phyloP scores from a whole-genome alignment of 768 basidiomycete genomes.

The Xerocomellus chrysenteron region DNA sequence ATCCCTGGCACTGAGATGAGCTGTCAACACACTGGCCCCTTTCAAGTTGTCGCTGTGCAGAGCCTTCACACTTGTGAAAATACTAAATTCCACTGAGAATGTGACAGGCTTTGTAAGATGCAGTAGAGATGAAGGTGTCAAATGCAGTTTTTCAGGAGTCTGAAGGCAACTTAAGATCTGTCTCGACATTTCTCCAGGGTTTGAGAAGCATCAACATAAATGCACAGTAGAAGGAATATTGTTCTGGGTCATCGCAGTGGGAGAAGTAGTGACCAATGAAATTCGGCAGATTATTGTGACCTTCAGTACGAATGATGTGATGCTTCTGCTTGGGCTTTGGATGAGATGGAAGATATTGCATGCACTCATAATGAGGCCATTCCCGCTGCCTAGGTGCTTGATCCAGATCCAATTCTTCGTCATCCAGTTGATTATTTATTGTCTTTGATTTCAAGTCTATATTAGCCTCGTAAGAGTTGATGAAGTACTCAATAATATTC shows the following conservation, averaged over 20 bases:
- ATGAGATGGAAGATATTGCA: neutral
- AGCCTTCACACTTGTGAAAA: no score
- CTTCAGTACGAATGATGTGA: neutral
- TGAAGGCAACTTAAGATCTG: slow-evolving; percentile 23
- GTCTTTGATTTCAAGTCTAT: neutral
- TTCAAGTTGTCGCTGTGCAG: no score
- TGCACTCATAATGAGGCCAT: neutral
- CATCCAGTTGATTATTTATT: no score
- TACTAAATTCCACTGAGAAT: neutral
- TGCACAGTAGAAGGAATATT: slow-evolving; percentile 34
- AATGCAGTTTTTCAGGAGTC: slow-evolving; percentile 28
- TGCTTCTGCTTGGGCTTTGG: neutral
- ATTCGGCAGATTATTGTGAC: slow-evolving; percentile 36
- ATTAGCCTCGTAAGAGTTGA: neutral
- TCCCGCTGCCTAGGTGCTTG: no score
- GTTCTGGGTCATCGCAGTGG: slow-evolving; percentile 20
- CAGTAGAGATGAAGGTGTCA: neutral
- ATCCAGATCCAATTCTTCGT: no score
- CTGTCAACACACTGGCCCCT: no score
- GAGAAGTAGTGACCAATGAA: slow-evolving; percentile 40
- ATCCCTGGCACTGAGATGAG: no score
- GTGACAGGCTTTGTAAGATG: neutral
- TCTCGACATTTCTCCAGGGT: slow-evolving; percentile 31
- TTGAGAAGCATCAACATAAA: slow-evolving; percentile 35
- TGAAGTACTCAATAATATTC: neutral